A percentile compares a stretch with the other conserved stretches of the same genome.
Conservation (phyloP, 768 basidiomycete species). For the Lactarius hatsudake region DNA sequence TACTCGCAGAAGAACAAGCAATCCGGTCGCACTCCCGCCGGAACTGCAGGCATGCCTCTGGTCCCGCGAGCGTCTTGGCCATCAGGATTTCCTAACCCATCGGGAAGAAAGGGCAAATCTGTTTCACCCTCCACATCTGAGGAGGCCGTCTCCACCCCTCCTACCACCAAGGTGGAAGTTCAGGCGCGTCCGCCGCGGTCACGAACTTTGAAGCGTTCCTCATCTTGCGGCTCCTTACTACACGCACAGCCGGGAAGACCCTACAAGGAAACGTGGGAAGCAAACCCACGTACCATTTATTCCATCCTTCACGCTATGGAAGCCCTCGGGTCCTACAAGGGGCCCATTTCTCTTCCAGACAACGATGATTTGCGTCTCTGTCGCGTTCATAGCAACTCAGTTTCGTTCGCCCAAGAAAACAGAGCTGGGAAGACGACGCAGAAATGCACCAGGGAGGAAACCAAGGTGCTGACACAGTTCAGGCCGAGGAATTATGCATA, state of each 20-base stretch:
- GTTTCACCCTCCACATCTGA: background rate
- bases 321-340: too few species aligned
- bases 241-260: background rate
- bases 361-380: too few species aligned
- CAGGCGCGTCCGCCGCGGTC: background rate
- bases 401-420: too few species aligned
- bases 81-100: background rate
- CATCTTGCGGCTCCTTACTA: too few species aligned
- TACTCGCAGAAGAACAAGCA: too few species aligned
- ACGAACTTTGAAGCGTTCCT: background rate
- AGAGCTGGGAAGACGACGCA: too few species aligned
- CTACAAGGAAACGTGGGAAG: background rate
- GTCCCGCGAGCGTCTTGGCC: background rate
- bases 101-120: background rate
- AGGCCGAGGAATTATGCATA: background rate
- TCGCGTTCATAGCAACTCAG: too few species aligned
- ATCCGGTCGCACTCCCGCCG: background rate
- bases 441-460: too few species aligned
- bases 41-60: background rate
- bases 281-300: background rate
- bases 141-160: background rate
- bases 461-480: background rate
- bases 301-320: too few species aligned
- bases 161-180: background rate
- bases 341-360: too few species aligned